These are phyloP conservation scores for Ambrosia artemisiifolia DNA, from an alignment of 129 eudicot species.

Conservation along the genomic window DNA sequence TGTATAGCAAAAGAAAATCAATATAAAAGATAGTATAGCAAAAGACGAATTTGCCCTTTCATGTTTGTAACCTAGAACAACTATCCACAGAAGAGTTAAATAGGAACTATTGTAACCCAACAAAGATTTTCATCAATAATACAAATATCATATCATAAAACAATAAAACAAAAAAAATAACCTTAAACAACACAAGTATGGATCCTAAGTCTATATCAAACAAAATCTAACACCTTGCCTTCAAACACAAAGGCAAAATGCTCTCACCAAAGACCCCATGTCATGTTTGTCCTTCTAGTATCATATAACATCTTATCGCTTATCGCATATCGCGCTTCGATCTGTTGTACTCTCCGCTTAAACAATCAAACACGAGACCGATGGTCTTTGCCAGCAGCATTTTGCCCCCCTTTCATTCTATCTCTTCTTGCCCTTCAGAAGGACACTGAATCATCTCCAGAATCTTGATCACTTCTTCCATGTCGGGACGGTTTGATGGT, in stretches of 20 bases:
- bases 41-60: slow-evolving; percentile 23
- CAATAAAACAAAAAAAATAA: slow-evolving; percentile 14
- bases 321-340: slow-evolving; percentile 3
- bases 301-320: not conserved
- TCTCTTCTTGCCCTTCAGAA: slow-evolving; percentile 56
- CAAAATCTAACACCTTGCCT: slow-evolving; percentile 23
- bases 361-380: slow-evolving; percentile 14
- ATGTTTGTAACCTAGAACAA: slow-evolving; percentile 22
- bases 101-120: slow-evolving; percentile 15
- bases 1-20: not conserved
- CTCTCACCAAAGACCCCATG: slow-evolving; percentile 30
- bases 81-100: slow-evolving; percentile 25
- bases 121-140: slow-evolving; percentile 15
- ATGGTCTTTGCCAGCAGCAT: slow-evolving; percentile 30
- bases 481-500: slow-evolving; percentile 89
- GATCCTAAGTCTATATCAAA: slow-evolving; percentile 37
- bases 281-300: not conserved
- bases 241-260: slow-evolving; percentile 36
- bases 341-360: slow-evolving; percentile 6
- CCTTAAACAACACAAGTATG: slow-evolving; percentile 24
- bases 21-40: not conserved
- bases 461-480: slow-evolving; percentile 89
- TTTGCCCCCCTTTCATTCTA: slow-evolving; percentile 41
- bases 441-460: slow-evolving; percentile 87
- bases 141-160: slow-evolving; percentile 3